phyloP scores from a whole-genome alignment of 768 basidiomycete species.

The Mycena filopes region DNA sequence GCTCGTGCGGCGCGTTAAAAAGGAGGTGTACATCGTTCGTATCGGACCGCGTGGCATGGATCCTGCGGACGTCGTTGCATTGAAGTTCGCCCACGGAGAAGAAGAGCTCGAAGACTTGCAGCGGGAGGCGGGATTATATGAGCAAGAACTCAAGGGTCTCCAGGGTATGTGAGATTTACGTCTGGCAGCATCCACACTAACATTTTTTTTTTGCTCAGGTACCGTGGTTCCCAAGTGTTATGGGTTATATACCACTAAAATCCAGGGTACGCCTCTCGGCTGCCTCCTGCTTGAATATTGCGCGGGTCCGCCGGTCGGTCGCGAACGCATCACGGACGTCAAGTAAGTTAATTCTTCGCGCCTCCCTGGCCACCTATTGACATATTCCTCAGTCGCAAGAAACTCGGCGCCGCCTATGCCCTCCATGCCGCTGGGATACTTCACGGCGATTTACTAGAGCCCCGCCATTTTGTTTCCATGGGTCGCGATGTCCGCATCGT shows the following conservation, averaged over 20 bases:
- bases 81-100: slow-evolving; percentile 46
- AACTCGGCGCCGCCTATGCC: slow-evolving; percentile 45
- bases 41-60: slow-evolving; percentile 35
- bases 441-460: slow-evolving; percentile 46
- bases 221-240: slow-evolving; percentile 50
- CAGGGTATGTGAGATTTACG: too few species aligned
- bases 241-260: slow-evolving; percentile 47
- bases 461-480: slow-evolving; percentile 43
- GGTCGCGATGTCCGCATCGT: slow-evolving; percentile 46
- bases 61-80: slow-evolving; percentile 37
- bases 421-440: slow-evolving; percentile 50
- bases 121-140: slow-evolving; percentile 49
- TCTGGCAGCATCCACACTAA: too few species aligned
- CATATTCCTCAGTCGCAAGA: slow-evolving; percentile 40
- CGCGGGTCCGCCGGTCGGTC: slow-evolving; percentile 27
- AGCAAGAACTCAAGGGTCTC: slow-evolving; percentile 42
- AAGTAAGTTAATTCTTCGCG: slow-evolving; percentile 31
- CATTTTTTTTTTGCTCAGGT: too few species aligned
- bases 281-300: slow-evolving; percentile 55
- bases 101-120: slow-evolving; percentile 40
- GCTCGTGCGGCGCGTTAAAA: slow-evolving; percentile 35
- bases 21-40: slow-evolving; percentile 35
- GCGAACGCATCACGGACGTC: slow-evolving; percentile 29
- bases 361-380: not conserved
- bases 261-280: slow-evolving; percentile 39